These are phyloP conservation scores for Crepidotus variabilis DNA, from an alignment of 768 basidiomycete genomes.

Conservation along the genomic window DNA sequence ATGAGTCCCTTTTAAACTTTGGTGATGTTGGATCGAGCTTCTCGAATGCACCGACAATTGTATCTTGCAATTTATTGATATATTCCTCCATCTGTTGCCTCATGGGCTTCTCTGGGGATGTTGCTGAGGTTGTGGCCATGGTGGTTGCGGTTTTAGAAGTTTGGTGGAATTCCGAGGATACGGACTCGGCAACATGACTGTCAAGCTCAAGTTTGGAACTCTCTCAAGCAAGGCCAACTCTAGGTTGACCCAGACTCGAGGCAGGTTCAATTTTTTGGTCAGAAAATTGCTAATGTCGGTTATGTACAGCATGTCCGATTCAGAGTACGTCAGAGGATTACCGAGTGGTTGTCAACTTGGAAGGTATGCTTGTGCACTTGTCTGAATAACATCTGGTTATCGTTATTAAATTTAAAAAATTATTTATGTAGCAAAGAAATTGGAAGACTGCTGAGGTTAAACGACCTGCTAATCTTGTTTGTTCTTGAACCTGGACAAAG, in stretches of 20 bases:
- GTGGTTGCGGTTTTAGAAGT: no score
- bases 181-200: no score
- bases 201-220: no score
- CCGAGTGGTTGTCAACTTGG: slow-evolving; percentile 10
- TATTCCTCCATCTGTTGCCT: slow-evolving; percentile 75
- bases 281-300: no score
- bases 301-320: slow-evolving; percentile 9
- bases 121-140: no score
- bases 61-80: slow-evolving; percentile 70
- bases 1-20: slow-evolving; percentile 77
- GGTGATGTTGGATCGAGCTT: slow-evolving; percentile 68
- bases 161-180: no score
- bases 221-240: no score
- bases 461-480: background rate
- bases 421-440: background rate
- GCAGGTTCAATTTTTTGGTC: no score
- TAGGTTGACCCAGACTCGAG: no score
- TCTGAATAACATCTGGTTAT: slow-evolving; percentile 7
- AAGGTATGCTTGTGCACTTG: background rate
- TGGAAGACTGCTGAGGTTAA: slow-evolving; percentile 1
- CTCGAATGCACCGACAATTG: slow-evolving; percentile 78
- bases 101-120: slow-evolving; percentile 42
- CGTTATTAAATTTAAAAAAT: no score
- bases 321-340: slow-evolving; percentile 11
- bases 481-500: background rate